phyloP scores from a whole-genome alignment of 2,329 filamentous ascomycete species.

The Ascosphaera acerosa region DNA sequence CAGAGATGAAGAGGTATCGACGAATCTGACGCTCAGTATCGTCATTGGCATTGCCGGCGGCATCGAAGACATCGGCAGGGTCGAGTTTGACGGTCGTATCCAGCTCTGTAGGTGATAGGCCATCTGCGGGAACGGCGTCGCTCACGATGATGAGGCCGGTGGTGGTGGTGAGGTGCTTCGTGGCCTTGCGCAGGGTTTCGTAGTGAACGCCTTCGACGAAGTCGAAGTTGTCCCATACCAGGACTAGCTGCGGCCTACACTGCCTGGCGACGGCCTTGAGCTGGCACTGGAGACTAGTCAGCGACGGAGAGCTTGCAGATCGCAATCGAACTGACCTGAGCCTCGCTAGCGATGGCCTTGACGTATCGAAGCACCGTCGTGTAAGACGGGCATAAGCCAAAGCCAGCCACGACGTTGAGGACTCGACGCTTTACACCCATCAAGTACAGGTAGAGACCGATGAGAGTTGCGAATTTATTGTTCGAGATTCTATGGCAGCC shows the following conservation, averaged over 20 bases:
- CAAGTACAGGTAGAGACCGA: too few species aligned
- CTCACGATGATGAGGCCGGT: not conserved
- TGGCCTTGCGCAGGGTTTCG: not conserved
- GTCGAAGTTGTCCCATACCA: not conserved
- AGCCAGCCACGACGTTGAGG: too few species aligned
- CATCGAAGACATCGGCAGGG: not conserved
- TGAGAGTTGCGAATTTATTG: too few species aligned
- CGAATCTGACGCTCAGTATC: constrained; percentile 1
- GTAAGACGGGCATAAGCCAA: too few species aligned
- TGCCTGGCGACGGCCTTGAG: not conserved
- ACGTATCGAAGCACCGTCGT: too few species aligned
- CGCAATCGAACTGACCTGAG: too few species aligned
- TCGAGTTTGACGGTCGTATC: not conserved
- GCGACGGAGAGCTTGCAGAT: too few species aligned
- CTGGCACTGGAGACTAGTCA: too few species aligned
- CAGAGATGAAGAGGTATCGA: constrained; percentile 1
- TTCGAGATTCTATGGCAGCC: too few species aligned
- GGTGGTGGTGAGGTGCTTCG: not conserved
- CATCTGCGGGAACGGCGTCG: not conserved
- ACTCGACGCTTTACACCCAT: too few species aligned
- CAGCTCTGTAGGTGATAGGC: not conserved
- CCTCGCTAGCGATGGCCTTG: too few species aligned
- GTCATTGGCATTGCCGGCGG: constrained; percentile 1
- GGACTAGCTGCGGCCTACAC: not conserved
- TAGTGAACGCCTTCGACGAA: not conserved